These are phyloP conservation scores for Phialemoniopsis sp. DNA, from an alignment of 2,329 filamentous ascomycete genomes.

Conservation along the genomic window DNA sequence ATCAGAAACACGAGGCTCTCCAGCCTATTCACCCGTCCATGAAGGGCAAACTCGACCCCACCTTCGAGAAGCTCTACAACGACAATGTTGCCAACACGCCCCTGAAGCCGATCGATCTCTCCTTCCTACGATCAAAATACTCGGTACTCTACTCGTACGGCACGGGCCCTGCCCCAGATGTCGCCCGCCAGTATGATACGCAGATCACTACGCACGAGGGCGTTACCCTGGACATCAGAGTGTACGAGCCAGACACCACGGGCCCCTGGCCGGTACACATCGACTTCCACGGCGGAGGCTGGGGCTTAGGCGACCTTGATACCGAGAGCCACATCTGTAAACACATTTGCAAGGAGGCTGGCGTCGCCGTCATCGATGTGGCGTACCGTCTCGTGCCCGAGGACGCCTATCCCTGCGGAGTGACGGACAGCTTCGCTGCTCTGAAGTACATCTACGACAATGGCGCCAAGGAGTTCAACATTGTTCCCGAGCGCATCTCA, in stretches of 20 bases:
- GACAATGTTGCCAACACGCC: conserved; percentile 35
- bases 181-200: conserved; percentile 31
- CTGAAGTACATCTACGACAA: conserved; percentile 31
- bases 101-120: conserved; percentile 32
- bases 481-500: conserved; percentile 30
- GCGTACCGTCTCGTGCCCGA: conserved; percentile 49
- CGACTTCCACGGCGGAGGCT: conserved; percentile 12
- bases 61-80: conserved; percentile 43
- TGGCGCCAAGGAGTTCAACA: conserved; percentile 28
- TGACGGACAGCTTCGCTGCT: conserved; percentile 44
- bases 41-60: conserved; percentile 38
- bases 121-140: conserved; percentile 31
- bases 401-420: conserved; percentile 38
- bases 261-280: conserved; percentile 1
- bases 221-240: conserved; percentile 26
- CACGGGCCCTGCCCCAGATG: conserved; percentile 34
- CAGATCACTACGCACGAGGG: conserved; percentile 24
- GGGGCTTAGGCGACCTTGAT: conserved; percentile 44
- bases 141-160: conserved; percentile 39
- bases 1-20: conserved; percentile 32
- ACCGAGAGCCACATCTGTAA: conserved; percentile 44
- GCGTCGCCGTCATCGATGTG: conserved; percentile 43
- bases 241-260: conserved; percentile 32
- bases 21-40: conserved; percentile 44
- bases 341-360: conserved; percentile 36